Evolutionary conservation across 2,329 filamentous ascomycete species (phyloP).

Genomic region (Penicillium sp.): DNA sequence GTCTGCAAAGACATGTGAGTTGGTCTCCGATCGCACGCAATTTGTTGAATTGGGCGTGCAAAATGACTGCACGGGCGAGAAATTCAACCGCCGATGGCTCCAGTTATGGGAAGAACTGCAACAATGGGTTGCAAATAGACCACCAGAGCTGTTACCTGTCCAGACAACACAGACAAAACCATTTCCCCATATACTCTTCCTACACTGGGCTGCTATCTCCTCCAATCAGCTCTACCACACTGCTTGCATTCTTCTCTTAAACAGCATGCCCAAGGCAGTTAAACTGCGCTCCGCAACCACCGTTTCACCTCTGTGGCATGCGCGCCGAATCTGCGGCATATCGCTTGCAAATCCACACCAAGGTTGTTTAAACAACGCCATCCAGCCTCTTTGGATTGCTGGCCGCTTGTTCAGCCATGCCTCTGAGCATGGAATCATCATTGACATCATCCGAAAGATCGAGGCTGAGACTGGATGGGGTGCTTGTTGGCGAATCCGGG

Average conservation of each 20-base stretch:
- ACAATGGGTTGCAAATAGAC: conserved; percentile 53
- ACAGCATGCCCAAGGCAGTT: conserved; percentile 45
- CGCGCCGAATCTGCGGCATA: conserved; percentile 60
- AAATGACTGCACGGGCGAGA: conserved; percentile 48
- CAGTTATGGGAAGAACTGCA: conserved; percentile 57
- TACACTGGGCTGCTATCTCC: conserved; percentile 60
- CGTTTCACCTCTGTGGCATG: conserved; percentile 59
- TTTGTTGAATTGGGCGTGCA: conserved; percentile 53
- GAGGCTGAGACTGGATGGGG: conserved; percentile 60
- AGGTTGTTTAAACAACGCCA: conserved; percentile 61
- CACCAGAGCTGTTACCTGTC: conserved; percentile 53
- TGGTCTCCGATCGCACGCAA: conserved; percentile 55
- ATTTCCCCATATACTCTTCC: conserved; percentile 59
- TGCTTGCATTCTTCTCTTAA: conserved; percentile 57
- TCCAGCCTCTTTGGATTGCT: conserved; percentile 63
- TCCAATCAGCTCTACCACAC: conserved; percentile 64
- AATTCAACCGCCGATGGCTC: conserved; percentile 53
- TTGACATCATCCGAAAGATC: conserved; percentile 51
- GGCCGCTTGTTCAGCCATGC: conserved; percentile 59
- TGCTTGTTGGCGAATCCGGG: conserved; percentile 57
- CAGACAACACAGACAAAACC: conserved; percentile 49
- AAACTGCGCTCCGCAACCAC: conserved; percentile 21
- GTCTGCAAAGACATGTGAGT: conserved; percentile 56
- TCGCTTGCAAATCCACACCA: conserved; percentile 60
- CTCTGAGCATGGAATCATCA: conserved; percentile 44